phyloP scores from a whole-genome alignment of 352 stramenopile species.

The Phytophthora colocasiae region DNA sequence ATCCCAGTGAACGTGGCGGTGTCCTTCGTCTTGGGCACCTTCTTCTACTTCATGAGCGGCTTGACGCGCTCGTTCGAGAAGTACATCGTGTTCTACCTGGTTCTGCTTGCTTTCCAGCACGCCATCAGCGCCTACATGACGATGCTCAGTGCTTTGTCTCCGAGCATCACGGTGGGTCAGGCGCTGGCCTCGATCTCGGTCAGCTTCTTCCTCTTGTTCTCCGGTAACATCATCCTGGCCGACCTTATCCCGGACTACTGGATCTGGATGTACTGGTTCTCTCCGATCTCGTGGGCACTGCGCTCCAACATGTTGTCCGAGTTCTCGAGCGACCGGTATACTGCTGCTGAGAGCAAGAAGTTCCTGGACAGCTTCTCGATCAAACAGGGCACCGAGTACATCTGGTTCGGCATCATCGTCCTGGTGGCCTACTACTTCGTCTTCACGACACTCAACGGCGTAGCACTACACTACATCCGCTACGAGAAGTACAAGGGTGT shows the following conservation, averaged over 20 bases:
- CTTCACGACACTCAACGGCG: slow-evolving; percentile 51
- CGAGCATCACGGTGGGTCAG: slow-evolving; percentile 64
- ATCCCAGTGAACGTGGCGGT: slow-evolving; percentile 78
- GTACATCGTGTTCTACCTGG: slow-evolving; percentile 82
- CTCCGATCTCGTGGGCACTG: slow-evolving; percentile 64
- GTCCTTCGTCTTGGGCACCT: slow-evolving; percentile 60
- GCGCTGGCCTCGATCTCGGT: slow-evolving; percentile 58
- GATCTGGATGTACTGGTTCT: slow-evolving; percentile 87
- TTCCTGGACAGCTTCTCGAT: slow-evolving; percentile 55
- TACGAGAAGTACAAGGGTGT: slow-evolving; percentile 59
- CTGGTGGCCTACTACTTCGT: slow-evolving; percentile 53
- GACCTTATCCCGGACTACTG: slow-evolving; percentile 76
- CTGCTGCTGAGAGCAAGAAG: slow-evolving; percentile 13
- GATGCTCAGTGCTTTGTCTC: slow-evolving; percentile 60
- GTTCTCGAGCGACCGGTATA: slow-evolving; percentile 55
- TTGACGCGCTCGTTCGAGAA: slow-evolving; percentile 64
- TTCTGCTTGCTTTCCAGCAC: slow-evolving; percentile 83
- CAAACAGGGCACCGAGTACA: slow-evolving; percentile 42
- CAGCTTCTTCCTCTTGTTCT: slow-evolving; percentile 78
- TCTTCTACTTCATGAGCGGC: slow-evolving; percentile 93
- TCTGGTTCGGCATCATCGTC: slow-evolving; percentile 50
- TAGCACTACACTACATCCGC: slow-evolving; percentile 55
- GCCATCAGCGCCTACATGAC: slow-evolving; percentile 75
- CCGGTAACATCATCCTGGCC: slow-evolving; percentile 80
- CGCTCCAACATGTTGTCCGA: slow-evolving; percentile 67